phyloP scores from a whole-genome alignment of 352 stramenopile species.

The Pythium volutum region DNA sequence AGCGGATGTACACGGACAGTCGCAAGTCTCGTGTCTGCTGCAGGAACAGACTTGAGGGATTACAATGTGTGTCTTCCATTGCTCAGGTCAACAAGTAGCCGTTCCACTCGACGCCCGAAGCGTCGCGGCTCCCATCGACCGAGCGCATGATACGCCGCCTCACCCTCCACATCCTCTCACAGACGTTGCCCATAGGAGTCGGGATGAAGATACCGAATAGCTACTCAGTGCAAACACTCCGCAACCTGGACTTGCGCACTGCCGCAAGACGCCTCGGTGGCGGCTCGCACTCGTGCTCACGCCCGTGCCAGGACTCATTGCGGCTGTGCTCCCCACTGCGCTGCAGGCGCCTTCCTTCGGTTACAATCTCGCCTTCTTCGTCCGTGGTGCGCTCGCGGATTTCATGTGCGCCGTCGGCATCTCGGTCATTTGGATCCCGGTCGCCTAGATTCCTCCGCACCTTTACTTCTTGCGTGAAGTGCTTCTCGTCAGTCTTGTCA shows the following conservation, averaged over 20 bases:
- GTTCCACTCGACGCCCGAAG: no score
- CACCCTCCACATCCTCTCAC: no score
- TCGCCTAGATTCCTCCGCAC: not conserved
- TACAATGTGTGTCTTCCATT: no score
- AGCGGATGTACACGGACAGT: no score
- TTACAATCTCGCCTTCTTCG: slow-evolving; percentile 11
- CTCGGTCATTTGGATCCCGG: not conserved
- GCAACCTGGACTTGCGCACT: slow-evolving; percentile 2
- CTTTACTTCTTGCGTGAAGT: slow-evolving; percentile 9
- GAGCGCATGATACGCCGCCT: no score
- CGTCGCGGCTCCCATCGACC: no score
- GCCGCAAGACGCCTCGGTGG: not conserved
- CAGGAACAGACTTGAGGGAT: no score
- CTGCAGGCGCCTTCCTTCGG: not conserved
- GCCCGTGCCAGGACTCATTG: slow-evolving; percentile 5
- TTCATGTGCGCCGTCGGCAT: not conserved
- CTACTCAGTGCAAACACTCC: slow-evolving; percentile 13
- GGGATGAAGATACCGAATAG: no score
- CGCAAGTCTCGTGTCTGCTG: no score
- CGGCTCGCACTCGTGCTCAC: slow-evolving; percentile 9
- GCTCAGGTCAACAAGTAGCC: no score
- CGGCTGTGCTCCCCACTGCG: no score
- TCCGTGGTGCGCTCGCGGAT: not conserved
- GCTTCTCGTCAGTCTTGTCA: not conserved
- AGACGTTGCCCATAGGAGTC: no score